Percentiles rank a stretch among this genome's conserved stretches.
Conservation (phyloP, 2,329 filamentous ascomycete species). For the Penicillium brevicompactum region DNA sequence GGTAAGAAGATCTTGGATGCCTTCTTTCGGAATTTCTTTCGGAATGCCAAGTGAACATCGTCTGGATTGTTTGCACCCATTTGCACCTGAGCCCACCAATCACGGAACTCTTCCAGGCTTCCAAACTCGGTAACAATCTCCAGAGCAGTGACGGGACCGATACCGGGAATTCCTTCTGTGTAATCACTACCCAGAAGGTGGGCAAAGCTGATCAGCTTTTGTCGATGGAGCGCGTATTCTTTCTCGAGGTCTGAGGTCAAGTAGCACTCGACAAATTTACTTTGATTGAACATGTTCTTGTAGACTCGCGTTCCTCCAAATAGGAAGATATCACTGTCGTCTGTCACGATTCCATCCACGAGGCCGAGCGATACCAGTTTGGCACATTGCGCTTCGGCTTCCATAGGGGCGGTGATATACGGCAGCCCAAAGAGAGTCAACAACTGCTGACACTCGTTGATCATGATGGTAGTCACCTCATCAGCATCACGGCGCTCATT, state of each 20-base stretch:
- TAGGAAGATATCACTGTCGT: slow-evolving; percentile 94
- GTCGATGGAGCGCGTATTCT: slow-evolving; percentile 83
- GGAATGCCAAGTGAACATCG: slow-evolving; percentile 66
- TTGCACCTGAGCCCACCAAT: slow-evolving; percentile 87
- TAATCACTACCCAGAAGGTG: slow-evolving; percentile 94
- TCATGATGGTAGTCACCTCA: slow-evolving; percentile 95
- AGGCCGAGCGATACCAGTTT: slow-evolving; percentile 83
- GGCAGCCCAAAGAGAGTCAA: slow-evolving; percentile 89
- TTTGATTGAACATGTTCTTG: slow-evolving; percentile 99
- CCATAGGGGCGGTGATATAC: slow-evolving; percentile 97
- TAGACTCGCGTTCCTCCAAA: slow-evolving; percentile 96
- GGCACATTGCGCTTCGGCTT: slow-evolving; percentile 96
- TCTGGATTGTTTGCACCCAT: slow-evolving; percentile 60
- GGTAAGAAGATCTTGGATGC: slow-evolving; percentile 85
- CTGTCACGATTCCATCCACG: slow-evolving; percentile 96
- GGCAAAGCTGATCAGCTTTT: slow-evolving; percentile 84
- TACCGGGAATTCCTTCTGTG: slow-evolving; percentile 84
- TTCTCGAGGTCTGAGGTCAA: slow-evolving; percentile 79
- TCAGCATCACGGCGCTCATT: slow-evolving; percentile 95
- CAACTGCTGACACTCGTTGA: slow-evolving; percentile 89
- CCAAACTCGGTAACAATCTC: slow-evolving; percentile 93
- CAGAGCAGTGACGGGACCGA: slow-evolving; percentile 91
- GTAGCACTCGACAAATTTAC: slow-evolving; percentile 98
- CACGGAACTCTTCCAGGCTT: slow-evolving; percentile 70
- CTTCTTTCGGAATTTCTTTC: slow-evolving; percentile 84